Evolutionary conservation across 2,329 filamentous ascomycete species (phyloP).

Genomic region (Akanthomyces uredinophilus): DNA sequence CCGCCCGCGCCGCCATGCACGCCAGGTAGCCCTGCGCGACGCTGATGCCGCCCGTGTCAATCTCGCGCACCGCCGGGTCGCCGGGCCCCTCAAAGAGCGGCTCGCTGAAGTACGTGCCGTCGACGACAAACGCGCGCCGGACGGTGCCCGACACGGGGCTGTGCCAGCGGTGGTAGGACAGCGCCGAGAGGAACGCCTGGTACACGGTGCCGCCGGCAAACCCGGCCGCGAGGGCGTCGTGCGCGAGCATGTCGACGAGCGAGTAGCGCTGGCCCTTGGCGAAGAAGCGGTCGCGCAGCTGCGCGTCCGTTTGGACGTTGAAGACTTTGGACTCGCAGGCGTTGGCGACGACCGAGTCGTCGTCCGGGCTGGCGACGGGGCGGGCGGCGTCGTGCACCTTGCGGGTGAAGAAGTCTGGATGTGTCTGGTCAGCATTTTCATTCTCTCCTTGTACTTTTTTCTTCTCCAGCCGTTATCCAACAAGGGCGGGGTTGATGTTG

Average conservation of each 20-base stretch:
- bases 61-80: slow-evolving; percentile 26
- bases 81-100: slow-evolving; percentile 35
- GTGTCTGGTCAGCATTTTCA: background rate
- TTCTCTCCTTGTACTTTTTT: too few species aligned
- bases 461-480: too few species aligned
- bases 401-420: slow-evolving; percentile 58
- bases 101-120: slow-evolving; percentile 66
- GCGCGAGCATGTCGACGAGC: slow-evolving; percentile 56
- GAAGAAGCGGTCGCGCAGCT: slow-evolving; percentile 59
- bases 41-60: slow-evolving; percentile 38
- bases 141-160: slow-evolving; percentile 60
- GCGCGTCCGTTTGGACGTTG: slow-evolving; percentile 44
- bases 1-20: slow-evolving; percentile 58
- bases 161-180: slow-evolving; percentile 71
- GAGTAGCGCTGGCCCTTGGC: slow-evolving; percentile 67
- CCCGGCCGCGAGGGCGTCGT: slow-evolving; percentile 44
- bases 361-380: slow-evolving; percentile 52
- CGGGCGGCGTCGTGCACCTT: slow-evolving; percentile 47
- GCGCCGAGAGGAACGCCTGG: slow-evolving; percentile 63
- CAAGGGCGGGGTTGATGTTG: too few species aligned
- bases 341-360: slow-evolving; percentile 53
- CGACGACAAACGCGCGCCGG: slow-evolving; percentile 51
- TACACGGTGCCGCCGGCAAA: slow-evolving; percentile 64
- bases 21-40: slow-evolving; percentile 62
- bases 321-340: slow-evolving; percentile 61